A percentile compares a stretch with the other conserved stretches of the same genome.
Conservation (phyloP, 108 stramenopile species). For the Fragilaria crotonensis region DNA sequence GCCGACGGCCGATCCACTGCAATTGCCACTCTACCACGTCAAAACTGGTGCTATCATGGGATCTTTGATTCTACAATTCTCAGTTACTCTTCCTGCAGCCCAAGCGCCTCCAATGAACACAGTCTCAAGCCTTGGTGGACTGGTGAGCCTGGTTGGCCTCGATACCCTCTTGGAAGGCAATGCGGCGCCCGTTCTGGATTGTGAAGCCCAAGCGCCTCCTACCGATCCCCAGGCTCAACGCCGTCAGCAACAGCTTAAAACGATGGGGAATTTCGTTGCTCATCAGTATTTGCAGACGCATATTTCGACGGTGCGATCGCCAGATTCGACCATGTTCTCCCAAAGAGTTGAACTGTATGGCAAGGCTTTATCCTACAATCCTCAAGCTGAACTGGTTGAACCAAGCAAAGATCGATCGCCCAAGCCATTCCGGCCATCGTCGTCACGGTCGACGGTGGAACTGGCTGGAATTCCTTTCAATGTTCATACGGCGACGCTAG, state of each 20-base stretch:
- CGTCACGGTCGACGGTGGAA: conserved; percentile 34
- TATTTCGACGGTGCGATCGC: conserved; percentile 23
- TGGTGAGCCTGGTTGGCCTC: conserved; percentile 60
- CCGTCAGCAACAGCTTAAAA: conserved; percentile 57
- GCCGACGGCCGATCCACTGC: conserved; percentile 8
- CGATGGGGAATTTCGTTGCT: conserved; percentile 72
- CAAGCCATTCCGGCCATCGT: conserved; percentile 65
- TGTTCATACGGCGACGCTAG: conserved; percentile 58
- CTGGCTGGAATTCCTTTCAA: conserved; percentile 80
- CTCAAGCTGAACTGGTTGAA: conserved; percentile 10
- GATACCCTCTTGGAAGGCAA: conserved; percentile 37
- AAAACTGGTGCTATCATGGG: conserved; percentile 35
- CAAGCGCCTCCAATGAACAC: not conserved
- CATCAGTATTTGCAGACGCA: conserved; percentile 52
- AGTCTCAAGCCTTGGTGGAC: conserved; percentile 33
- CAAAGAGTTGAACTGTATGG: conserved; percentile 30
- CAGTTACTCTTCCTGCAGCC: conserved; percentile 25
- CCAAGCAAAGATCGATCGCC: conserved; percentile 53
- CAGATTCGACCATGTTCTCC: conserved; percentile 34
- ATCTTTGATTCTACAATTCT: conserved; percentile 37
- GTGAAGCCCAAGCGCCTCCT: conserved; percentile 5
- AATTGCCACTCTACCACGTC: conserved; percentile 37
- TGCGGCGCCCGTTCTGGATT: conserved; percentile 32
- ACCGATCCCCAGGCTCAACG: conserved; percentile 5
- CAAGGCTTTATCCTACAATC: conserved; percentile 23